Conservation (phyloP, 192 early-diverging fungal species). For the Geosiphon pyriformis region DNA sequence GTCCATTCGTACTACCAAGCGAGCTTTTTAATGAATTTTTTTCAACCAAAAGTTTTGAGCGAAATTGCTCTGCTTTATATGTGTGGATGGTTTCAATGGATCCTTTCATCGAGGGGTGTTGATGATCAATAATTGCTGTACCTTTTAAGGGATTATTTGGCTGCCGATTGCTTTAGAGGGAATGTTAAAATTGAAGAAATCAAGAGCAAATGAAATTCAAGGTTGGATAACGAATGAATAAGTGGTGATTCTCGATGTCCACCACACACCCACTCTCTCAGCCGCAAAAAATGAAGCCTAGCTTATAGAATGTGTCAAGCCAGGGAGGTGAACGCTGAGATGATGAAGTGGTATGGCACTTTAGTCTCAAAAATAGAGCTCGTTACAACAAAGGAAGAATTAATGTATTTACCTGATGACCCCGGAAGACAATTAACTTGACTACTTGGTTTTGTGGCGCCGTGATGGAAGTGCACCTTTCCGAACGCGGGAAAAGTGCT, state of each 20-base stretch:
- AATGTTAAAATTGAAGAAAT: too few relatives aligned
- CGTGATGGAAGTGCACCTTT: constrained; percentile 25
- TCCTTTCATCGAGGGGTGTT: constrained; percentile 3
- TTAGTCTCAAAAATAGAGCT: neutral
- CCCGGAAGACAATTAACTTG: constrained; percentile 24
- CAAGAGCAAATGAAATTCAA: too few relatives aligned
- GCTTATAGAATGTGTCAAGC: constrained; percentile 12
- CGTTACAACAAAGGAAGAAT: neutral
- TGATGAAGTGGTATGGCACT: neutral
- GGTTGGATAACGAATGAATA: too few relatives aligned
- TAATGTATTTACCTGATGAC: constrained; percentile 18
- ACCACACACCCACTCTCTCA: neutral
- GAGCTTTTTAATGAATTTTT: neutral
- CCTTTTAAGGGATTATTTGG: neutral
- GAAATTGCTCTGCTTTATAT: constrained; percentile 4
- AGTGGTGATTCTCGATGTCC: too few relatives aligned
- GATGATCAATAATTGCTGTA: neutral
- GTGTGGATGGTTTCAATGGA: neutral
- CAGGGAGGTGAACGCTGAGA: constrained; percentile 25
- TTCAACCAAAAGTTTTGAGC: constrained; percentile 2
- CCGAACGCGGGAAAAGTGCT: constrained; percentile 27
- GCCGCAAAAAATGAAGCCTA: neutral
- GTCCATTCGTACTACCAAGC: neutral
- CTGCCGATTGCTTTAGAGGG: too few relatives aligned
- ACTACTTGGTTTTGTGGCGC: constrained; percentile 25